Base-by-base conservation (phyloP, 2,329 filamentous ascomycete genomes). In the Harringtonia lauricola region DNA sequence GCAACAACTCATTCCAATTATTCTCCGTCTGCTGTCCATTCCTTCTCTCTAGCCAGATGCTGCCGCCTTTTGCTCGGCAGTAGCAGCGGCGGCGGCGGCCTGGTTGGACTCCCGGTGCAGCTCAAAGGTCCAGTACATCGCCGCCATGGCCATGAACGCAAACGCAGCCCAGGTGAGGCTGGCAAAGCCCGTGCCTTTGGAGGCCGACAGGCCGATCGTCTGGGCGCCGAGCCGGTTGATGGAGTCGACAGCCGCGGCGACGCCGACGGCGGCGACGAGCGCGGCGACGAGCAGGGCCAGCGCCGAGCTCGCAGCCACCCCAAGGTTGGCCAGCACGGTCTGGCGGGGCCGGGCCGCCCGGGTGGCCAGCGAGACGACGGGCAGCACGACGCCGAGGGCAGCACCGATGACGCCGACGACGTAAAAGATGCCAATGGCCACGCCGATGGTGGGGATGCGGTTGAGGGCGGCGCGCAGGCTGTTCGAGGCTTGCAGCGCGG, bases 351-450 rank as follows among this genome's bases (percentile, higher is more conserved):
- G 39, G 41, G 28, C 38, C 24, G 33, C 22, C 26, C 41, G 49
- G 34, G 35, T 44, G 10, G 48, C 45, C 42, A 70, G 47, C 34
- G 62, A 60, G 9, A 51, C 59, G 40, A 64, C 42, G 39, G 55
- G 52, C 2, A 74, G 53, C 53, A 72, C 64, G 53, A 72, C 63
- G 28, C 63, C 60, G 3, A 71, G 55, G 12, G 65, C 68, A 3
- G 65, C 58, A 50, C 67, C 60, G 17, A 55, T 62, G 38, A 63
- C 57, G 43, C 59, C 64, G 2, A 75, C 48, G 34, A 68, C 63
- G 55, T 69, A 74, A 44, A 76, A 55, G 40, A 71, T 57, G 54
- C 71, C 70, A 39, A 72, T 57, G 22, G 61, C 64, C n/a, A 68
- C 55, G 5, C 75, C 61, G n/a, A 65, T 59, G 15, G 56, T 54